phyloP scores from a whole-genome alignment of 805 yeast species.

The Candida qinlingensis region DNA sequence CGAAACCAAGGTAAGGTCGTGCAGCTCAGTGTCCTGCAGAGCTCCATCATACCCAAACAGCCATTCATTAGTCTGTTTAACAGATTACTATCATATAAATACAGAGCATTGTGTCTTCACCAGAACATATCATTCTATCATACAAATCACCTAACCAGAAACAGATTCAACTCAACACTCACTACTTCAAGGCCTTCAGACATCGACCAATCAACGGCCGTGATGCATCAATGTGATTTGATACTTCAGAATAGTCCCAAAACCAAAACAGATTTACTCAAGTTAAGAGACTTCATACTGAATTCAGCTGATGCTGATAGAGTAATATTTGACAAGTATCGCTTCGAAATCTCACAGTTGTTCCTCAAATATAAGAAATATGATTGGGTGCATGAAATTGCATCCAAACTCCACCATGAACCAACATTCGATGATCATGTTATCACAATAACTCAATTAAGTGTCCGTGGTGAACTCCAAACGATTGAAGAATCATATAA shows the following conservation, averaged over 20 bases:
- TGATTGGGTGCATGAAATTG: slow-evolving; percentile 9
- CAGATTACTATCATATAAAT: neutral
- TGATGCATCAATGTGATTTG: too few relatives aligned
- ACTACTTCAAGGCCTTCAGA: neutral
- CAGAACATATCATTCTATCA: neutral
- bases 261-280: neutral
- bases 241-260: slow-evolving; percentile 1
- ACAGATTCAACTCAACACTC: slow-evolving; percentile 3
- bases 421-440: neutral
- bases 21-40: neutral
- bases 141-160: neutral
- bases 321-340: neutral
- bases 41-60: slow-evolving; percentile 4
- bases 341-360: slow-evolving; percentile 2
- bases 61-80: neutral
- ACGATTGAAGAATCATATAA: neutral
- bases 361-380: slow-evolving; percentile 10
- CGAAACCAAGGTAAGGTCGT: slow-evolving; percentile 1
- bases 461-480: neutral
- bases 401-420: neutral
- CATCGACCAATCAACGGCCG: too few relatives aligned
- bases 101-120: neutral
- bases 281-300: slow-evolving; percentile 1
- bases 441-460: neutral
- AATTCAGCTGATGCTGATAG: neutral